These are phyloP conservation scores for Aspergillus affinis DNA, from an alignment of 495 filamentous ascomycete genomes.

Conservation along the genomic window DNA sequence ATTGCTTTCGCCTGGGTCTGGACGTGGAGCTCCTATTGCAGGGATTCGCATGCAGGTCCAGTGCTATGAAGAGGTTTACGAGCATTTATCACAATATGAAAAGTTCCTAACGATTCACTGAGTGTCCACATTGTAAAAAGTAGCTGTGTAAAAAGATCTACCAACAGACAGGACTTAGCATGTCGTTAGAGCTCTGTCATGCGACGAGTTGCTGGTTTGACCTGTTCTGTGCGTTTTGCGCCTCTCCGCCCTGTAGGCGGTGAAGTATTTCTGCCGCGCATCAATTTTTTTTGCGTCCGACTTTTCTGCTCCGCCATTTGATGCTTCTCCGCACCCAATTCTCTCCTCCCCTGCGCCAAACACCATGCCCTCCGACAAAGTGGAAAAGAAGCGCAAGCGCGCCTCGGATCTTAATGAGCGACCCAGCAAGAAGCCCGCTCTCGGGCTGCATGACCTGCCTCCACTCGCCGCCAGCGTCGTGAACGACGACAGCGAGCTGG, in stretches of 20 bases:
- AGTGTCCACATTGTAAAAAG: too few species aligned
- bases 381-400: constrained; percentile 75
- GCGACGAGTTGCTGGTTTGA: background rate
- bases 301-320: background rate
- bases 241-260: constrained; percentile 20
- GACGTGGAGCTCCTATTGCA: constrained; percentile 4
- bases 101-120: constrained; percentile 10
- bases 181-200: background rate
- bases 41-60: constrained; percentile 16
- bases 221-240: background rate
- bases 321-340: background rate
- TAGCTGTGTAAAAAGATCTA: too few species aligned
- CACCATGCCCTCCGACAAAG: constrained; percentile 52
- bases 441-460: constrained; percentile 44
- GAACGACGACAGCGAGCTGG: constrained; percentile 54
- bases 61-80: constrained; percentile 44
- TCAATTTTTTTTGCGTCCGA: constrained; percentile 19
- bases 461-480: constrained; percentile 57
- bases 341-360: background rate
- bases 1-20: constrained; percentile 28
- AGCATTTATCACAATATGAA: constrained; percentile 39
- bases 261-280: constrained; percentile 11
- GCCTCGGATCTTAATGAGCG: constrained; percentile 50
- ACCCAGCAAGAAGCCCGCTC: constrained; percentile 64
- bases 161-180: too few species aligned